Evolutionary conservation across 768 basidiomycete species (phyloP).

Genomic region (Lactarius pseudohatsudake): DNA sequence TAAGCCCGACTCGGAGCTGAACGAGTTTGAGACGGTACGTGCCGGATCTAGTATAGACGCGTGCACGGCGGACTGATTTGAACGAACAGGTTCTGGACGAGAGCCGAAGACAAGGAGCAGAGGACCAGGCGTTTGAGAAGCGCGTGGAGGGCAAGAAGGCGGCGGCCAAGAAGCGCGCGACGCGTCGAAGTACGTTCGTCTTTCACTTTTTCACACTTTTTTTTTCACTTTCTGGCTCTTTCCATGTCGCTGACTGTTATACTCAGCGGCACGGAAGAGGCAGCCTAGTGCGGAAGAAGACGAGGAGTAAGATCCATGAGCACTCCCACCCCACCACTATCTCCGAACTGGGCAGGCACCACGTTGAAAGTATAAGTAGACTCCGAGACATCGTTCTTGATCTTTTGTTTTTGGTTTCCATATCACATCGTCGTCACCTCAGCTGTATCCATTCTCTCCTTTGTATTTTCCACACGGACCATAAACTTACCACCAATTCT

Average conservation of each 20-base stretch:
- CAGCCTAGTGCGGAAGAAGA: conserved; percentile 19
- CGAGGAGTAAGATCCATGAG: conserved; percentile 2
- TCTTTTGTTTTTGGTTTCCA: not conserved
- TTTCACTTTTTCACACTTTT: too few species aligned
- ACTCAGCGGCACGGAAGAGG: conserved; percentile 17
- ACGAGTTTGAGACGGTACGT: conserved; percentile 87
- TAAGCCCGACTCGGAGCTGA: conserved; percentile 90
- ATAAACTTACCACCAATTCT: not conserved
- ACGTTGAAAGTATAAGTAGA: not conserved
- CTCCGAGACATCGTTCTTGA: not conserved
- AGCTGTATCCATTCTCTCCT: conserved; percentile 1
- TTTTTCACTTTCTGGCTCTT: not conserved
- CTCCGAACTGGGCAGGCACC: not conserved
- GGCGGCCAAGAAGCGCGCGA: conserved; percentile 72
- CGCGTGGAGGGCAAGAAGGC: conserved; percentile 80
- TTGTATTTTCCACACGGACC: not conserved
- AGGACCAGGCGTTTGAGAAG: conserved; percentile 88
- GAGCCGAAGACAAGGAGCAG: conserved; percentile 79
- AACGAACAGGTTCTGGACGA: conserved; percentile 76
- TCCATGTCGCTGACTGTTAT: too few species aligned
- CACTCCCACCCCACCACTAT: not conserved
- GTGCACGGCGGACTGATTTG: not conserved
- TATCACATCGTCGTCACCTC: not conserved
- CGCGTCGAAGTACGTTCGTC: conserved; percentile 42
- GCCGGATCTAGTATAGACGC: not conserved